Evolutionary conservation across 163 green algal genomes (phyloP).

Genomic region (Scenedesmus sp.): DNA sequence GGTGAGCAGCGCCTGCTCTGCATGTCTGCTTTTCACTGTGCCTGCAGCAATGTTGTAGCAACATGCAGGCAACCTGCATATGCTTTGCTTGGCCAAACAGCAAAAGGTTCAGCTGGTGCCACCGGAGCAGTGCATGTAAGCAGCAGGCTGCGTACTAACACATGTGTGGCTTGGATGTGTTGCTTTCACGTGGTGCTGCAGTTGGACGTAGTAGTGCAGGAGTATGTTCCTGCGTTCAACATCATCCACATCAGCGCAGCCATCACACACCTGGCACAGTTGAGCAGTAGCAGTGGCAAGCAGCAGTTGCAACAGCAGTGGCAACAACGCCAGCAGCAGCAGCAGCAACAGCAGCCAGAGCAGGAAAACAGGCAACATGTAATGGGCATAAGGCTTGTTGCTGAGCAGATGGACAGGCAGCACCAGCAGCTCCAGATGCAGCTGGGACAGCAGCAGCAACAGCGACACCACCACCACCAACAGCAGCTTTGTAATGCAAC

Average conservation of each 20-base stretch:
- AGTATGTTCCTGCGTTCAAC: slow-evolving; percentile 40
- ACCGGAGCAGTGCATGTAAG: neutral
- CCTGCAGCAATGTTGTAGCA: no score
- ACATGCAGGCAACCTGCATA: no score
- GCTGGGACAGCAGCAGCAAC: neutral
- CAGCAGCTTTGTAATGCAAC: neutral
- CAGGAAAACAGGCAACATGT: slow-evolving; percentile 23
- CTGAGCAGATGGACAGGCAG: slow-evolving; percentile 34
- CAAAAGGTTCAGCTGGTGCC: no score
- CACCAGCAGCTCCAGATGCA: slow-evolving; percentile 32
- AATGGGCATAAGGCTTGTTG: neutral
- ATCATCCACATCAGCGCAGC: slow-evolving; percentile 46
- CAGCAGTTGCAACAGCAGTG: slow-evolving; percentile 24
- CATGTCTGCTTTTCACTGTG: neutral
- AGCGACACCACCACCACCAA: no score
- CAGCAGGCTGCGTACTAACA: neutral
- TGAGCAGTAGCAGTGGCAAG: neutral
- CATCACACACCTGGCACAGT: slow-evolving; percentile 50
- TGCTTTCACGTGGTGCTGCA: slow-evolving; percentile 13
- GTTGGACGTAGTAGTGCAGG: slow-evolving; percentile 12
- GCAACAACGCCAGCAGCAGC: neutral
- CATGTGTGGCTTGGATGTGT: neutral
- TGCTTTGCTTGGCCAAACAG: neutral
- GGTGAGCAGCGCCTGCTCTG: neutral
- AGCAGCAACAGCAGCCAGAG: neutral